phyloP scores from a whole-genome alignment of 1,284 basidiomycete genomes.

The Schizophyllum commune region DNA sequence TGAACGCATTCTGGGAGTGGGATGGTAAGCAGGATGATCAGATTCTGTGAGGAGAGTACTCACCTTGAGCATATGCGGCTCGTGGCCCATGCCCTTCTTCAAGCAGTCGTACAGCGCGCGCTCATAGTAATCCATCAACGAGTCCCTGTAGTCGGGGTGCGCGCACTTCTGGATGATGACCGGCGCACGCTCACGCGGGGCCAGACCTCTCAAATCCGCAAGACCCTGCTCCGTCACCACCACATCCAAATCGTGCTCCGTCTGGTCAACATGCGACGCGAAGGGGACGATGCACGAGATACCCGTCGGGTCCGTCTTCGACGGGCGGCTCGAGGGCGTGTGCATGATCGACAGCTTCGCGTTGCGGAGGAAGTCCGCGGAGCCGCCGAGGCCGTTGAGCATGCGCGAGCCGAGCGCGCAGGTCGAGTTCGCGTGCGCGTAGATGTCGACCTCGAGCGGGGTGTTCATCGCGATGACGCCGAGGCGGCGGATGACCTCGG shows the following conservation, averaged over 20 bases:
- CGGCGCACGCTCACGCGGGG: slow-evolving; percentile 40
- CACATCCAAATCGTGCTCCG: slow-evolving; percentile 40
- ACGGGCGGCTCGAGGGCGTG: slow-evolving; percentile 39
- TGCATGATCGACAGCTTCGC: slow-evolving; percentile 47
- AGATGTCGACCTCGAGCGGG: slow-evolving; percentile 43
- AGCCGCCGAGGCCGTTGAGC: slow-evolving; percentile 45
- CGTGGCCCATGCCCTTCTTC: slow-evolving; percentile 35
- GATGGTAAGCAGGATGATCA: no score
- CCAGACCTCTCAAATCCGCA: slow-evolving; percentile 41
- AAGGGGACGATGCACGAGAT: slow-evolving; percentile 47
- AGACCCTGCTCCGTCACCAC: slow-evolving; percentile 42
- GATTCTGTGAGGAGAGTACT: no score
- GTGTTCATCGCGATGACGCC: slow-evolving; percentile 50
- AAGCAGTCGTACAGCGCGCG: slow-evolving; percentile 38
- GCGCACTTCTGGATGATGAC: slow-evolving; percentile 44
- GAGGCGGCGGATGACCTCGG: slow-evolving; percentile 42
- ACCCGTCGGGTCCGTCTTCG: slow-evolving; percentile 40
- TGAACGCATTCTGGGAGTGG: slow-evolving; percentile 9
- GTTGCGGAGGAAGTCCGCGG: slow-evolving; percentile 43
- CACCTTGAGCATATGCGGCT: slow-evolving; percentile 43
- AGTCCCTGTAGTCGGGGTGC: slow-evolving; percentile 40
- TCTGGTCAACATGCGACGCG: slow-evolving; percentile 42
- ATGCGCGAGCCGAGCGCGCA: slow-evolving; percentile 36
- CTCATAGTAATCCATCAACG: slow-evolving; percentile 41
- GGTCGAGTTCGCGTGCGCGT: slow-evolving; percentile 46